Evolutionary conservation across 306 rosid species (phyloP), one percentile per base, ranked within the genome.

Genomic region (Prunus fruticosa): DNA sequence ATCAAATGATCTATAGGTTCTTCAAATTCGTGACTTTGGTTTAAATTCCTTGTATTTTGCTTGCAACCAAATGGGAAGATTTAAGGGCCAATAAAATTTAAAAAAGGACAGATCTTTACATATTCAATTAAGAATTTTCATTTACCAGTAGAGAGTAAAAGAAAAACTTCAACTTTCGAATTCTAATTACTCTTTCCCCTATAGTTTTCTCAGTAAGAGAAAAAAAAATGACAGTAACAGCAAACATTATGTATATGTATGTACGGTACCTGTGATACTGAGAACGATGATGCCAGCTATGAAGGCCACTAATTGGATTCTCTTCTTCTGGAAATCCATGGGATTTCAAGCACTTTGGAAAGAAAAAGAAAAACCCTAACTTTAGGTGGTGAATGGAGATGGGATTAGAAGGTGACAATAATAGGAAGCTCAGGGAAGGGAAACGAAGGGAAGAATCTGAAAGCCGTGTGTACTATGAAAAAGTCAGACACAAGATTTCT

Each of bases 311-410:
- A 89, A 38, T 43, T 73, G 97, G 75, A 85, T 63, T 66, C 90
- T 85, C 62, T 61, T 92, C 77, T 79, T 88, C 80, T 77, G 85
- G 60, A 90, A 88, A 91, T 88, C 87, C 97, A 95, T 89, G 81
- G 69, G 19, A 9, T 11, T 20, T 27, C 28, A 71, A 38, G 14
- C 43, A 47, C 18, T 72, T 52, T 18, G 18, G 51, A 51, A 50
- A 61, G 20, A 63, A 65, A 30, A 20, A 47, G 10, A 28, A 27
- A 68, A 49, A 13, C 19, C 68, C 66, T 11, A 78, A 25, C 32
- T 54, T 28, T 67, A 19, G 47, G 63, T 57, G 62, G 10, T 50
- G 69, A 18, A 43, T 25, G 57, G 5, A 11, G 63, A 11, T 30
- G 67, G 46, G 54, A 11, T 32, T 64, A 69, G 38, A 34, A 34